phyloP scores from a whole-genome alignment of 768 basidiomycete species.

The Leccinum subgranulosum region DNA sequence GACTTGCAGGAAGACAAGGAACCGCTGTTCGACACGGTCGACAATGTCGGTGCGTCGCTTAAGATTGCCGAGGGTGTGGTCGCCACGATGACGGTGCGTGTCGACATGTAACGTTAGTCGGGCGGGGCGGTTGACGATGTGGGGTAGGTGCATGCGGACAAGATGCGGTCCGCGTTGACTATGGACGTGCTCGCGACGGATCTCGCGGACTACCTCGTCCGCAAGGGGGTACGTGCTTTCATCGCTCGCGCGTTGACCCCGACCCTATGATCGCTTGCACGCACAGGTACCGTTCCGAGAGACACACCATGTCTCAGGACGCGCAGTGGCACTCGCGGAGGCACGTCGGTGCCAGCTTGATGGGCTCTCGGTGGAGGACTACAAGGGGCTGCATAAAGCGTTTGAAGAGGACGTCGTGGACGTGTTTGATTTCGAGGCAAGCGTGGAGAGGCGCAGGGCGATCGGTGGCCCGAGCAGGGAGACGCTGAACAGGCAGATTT shows the following conservation, averaged over 20 bases:
- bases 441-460: slow-evolving; percentile 87
- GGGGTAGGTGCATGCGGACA: slow-evolving; percentile 76
- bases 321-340: slow-evolving; percentile 94
- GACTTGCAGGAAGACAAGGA: slow-evolving; percentile 99
- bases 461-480: slow-evolving; percentile 87
- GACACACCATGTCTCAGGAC: slow-evolving; percentile 97
- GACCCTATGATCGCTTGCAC: not conserved
- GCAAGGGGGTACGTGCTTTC: slow-evolving; percentile 79
- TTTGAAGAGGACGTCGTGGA: slow-evolving; percentile 79
- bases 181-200: slow-evolving; percentile 99
- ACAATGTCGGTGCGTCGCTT: slow-evolving; percentile 83
- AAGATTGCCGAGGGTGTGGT: slow-evolving; percentile 94
- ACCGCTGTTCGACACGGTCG: slow-evolving; percentile 90
- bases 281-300: slow-evolving; percentile 93
- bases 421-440: slow-evolving; percentile 94
- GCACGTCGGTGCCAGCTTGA: slow-evolving; percentile 75
- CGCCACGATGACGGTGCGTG: slow-evolving; percentile 63
- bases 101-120: not conserved
- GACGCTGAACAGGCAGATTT: slow-evolving; percentile 85
- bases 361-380: slow-evolving; percentile 77
- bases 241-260: not conserved
- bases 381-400: slow-evolving; percentile 65
- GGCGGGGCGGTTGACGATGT: not conserved
- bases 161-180: slow-evolving; percentile 87
- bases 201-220: slow-evolving; percentile 95